These are phyloP conservation scores for Radiomyces spectabilis DNA, from an alignment of 192 early-diverging fungal genomes.

Conservation along the genomic window DNA sequence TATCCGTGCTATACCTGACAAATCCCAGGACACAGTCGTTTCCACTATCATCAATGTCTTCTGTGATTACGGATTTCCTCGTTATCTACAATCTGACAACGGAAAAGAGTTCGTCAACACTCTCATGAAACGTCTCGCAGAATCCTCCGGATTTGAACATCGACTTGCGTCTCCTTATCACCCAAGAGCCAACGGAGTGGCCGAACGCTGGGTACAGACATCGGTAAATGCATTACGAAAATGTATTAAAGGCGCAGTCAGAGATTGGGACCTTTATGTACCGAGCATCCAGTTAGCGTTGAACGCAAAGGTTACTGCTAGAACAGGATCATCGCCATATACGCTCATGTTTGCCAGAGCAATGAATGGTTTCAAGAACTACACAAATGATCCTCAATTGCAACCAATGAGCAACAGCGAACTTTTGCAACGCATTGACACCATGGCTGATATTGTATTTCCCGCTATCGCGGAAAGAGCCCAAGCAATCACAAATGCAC, in stretches of 20 bases:
- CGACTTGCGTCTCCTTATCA: conserved; percentile 31
- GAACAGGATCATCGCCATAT: conserved; percentile 32
- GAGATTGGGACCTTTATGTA: conserved; percentile 25
- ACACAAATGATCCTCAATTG: background rate
- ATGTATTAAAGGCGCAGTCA: conserved; percentile 6
- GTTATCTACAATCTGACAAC: conserved; percentile 27
- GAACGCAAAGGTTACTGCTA: conserved; percentile 20
- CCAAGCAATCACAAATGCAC: background rate
- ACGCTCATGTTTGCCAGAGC: conserved; percentile 33
- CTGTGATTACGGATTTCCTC: conserved; percentile 22
- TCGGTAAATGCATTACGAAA: conserved; percentile 22
- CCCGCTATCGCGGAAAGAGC: background rate
- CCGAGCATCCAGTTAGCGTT: conserved; percentile 29
- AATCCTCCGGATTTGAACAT: conserved; percentile 17
- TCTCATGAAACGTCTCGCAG: conserved; percentile 13
- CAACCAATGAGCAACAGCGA: background rate
- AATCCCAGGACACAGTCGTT: background rate
- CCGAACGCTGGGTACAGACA: conserved; percentile 28
- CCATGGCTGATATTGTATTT: background rate
- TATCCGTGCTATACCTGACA: conserved; percentile 2
- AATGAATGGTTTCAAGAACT: conserved; percentile 24
- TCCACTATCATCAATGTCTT: conserved; percentile 3
- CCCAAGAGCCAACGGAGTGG: conserved; percentile 35
- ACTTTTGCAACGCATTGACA: background rate
- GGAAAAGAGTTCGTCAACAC: conserved; percentile 38